Conservation (phyloP, 345 rosid species). For the Salix purpurea region DNA sequence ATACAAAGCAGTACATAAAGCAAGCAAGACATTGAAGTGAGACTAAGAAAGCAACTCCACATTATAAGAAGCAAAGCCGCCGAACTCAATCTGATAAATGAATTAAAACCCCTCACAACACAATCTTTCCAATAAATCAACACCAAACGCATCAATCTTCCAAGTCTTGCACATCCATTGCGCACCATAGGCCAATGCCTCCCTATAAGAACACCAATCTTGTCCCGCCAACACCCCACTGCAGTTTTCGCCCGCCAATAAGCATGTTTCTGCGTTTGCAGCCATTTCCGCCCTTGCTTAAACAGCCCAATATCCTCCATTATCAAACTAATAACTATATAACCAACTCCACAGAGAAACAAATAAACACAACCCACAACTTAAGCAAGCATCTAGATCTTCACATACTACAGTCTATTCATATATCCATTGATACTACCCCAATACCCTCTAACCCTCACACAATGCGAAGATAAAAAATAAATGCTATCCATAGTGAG, state of each 20-base stretch:
- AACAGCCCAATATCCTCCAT: constrained; percentile 92
- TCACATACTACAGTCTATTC: neutral
- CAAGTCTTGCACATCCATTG: constrained; percentile 49
- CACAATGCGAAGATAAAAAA: neutral
- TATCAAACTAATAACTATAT: neutral
- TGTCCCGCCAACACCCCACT: constrained; percentile 41
- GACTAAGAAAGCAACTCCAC: constrained; percentile 98
- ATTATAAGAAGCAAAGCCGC: constrained; percentile 83
- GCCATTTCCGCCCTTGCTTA: constrained; percentile 87
- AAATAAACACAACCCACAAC: neutral
- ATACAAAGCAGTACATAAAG: constrained; percentile 71
- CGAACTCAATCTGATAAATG: constrained; percentile 65
- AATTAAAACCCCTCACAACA: constrained; percentile 58
- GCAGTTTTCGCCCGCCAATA: constrained; percentile 42
- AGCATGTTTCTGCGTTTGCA: constrained; percentile 61
- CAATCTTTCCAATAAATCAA: constrained; percentile 75
- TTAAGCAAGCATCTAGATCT: neutral
- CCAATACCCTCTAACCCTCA: neutral
- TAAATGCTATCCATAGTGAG: constrained; percentile 1
- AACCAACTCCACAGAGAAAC: neutral
- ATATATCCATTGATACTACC: constrained; percentile 3
- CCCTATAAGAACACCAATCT: constrained; percentile 52
- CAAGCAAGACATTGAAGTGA: constrained; percentile 87
- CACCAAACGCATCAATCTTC: constrained; percentile 34
- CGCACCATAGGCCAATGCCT: constrained; percentile 90